Base-by-base conservation (phyloP, 805 yeast genomes). In the Ogataea henricii region DNA sequence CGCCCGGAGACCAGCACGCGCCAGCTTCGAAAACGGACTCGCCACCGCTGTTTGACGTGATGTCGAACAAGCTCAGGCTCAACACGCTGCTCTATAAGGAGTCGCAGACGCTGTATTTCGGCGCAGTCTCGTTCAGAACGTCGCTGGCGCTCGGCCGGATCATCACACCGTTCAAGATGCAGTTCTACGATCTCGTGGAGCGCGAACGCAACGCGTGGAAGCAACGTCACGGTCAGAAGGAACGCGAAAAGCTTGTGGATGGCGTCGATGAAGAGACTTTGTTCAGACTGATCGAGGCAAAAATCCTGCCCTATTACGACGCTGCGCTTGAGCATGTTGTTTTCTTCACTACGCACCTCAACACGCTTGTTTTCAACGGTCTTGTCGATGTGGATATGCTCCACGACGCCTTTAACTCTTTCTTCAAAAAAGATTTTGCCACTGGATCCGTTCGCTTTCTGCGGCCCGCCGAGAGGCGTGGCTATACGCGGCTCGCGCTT, bases 241-340 rank as follows among this genome's bases (percentile, higher is more conserved):
- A n/a, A 13, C 37, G 30, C 7, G 17, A 22, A 10, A 17, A 17
- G 13, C 20, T 37, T 13, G 18, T 20, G 17, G 33, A 13, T 12
- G 23, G 21, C 12, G 40, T 21, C 6, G 42, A 49, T 17, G 51
- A 45, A 22, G 38, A 40, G 6, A 12, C 22, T 7, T 38, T 54
- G 13, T 40, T 51, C 32, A 38, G 44, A n/a, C 22, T 36, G 6
- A 14, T 51, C 5, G 46, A 57, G n/a, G 39, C 37, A 3, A 22
- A 26, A 9, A 17, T 47, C 7, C 21, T 51, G 2, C 57, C 57
- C 1, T 34, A 55, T 35, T 52, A 49, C 32, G 47, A 49, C 6
- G 64, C 65, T 1, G 36, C 59, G 14, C n/a, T 43, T 4, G 66
- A 63, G 41, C 42, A 62, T 40, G 9, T 63, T 3, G 42, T 35